phyloP scores from a whole-genome alignment of 1,139 yeast genomes.

The Kodamaea fungicola region DNA sequence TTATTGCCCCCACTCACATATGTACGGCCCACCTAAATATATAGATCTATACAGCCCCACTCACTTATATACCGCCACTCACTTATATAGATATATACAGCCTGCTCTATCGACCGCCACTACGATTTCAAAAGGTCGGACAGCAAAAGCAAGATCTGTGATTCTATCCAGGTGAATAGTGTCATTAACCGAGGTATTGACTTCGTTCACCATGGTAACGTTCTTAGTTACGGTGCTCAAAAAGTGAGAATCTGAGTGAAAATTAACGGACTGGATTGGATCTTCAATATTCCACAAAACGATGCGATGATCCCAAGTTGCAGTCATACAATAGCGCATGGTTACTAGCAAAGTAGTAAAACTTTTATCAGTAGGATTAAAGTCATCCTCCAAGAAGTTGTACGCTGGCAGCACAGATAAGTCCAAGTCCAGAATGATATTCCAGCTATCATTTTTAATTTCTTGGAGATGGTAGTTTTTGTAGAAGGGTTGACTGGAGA shows the following conservation, averaged over 20 bases:
- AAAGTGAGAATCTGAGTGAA: constrained; percentile 13
- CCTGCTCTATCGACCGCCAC: constrained; percentile 66
- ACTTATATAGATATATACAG: constrained; percentile 53
- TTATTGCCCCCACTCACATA: constrained; percentile 15
- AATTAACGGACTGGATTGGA: constrained; percentile 23
- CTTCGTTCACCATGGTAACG: constrained; percentile 10
- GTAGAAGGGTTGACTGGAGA: constrained; percentile 26
- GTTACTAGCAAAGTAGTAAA: constrained; percentile 14
- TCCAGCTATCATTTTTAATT: constrained; percentile 20
- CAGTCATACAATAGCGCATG: constrained; percentile 20
- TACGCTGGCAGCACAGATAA: constrained; percentile 10
- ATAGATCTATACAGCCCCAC: constrained; percentile 62
- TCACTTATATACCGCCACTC: too few species aligned
- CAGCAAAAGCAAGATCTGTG: constrained; percentile 44
- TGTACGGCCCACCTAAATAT: too few species aligned
- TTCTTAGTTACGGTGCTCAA: constrained; percentile 1
- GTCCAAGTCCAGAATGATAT: constrained; percentile 12
- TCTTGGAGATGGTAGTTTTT: constrained; percentile 34
- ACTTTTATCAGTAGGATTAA: constrained; percentile 10
- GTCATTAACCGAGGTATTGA: constrained; percentile 4
- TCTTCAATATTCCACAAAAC: constrained; percentile 32
- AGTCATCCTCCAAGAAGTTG: constrained; percentile 9
- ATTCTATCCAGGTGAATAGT: constrained; percentile 45
- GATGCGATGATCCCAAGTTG: constrained; percentile 26
- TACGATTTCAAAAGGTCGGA: constrained; percentile 57